Evolutionary conservation across 768 basidiomycete species (phyloP).

Genomic region (Boletus speciosus): DNA sequence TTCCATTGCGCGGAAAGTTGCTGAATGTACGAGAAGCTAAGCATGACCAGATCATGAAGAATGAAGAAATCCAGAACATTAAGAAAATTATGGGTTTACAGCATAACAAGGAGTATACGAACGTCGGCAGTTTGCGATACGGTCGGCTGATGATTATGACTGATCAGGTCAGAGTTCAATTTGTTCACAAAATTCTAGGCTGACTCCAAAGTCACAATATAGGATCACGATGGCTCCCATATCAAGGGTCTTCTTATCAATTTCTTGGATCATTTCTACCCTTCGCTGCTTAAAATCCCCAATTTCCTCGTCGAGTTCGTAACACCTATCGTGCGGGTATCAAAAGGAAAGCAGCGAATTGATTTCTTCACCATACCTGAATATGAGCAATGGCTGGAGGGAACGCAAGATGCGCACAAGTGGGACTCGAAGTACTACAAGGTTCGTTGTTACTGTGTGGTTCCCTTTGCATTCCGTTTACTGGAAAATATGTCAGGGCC

Average conservation of each 20-base stretch:
- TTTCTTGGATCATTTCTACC: constrained; percentile 95
- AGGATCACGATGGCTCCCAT: constrained; percentile 99
- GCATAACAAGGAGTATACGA: constrained; percentile 86
- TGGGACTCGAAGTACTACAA: constrained; percentile 98
- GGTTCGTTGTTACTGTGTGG: constrained; percentile 43
- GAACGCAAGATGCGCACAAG: constrained; percentile 67
- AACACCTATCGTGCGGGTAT: constrained; percentile 94
- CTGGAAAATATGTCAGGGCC: constrained; percentile 57
- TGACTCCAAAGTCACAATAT: constrained; percentile 1
- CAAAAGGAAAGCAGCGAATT: constrained; percentile 70
- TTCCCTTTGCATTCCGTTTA: constrained; percentile 1
- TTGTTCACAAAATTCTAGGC: neutral
- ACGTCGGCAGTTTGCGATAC: constrained; percentile 70
- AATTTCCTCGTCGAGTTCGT: constrained; percentile 97
- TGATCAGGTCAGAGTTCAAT: constrained; percentile 70
- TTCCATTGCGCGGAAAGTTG: constrained; percentile 94
- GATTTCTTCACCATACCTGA: constrained; percentile 98
- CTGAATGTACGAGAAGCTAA: constrained; percentile 96
- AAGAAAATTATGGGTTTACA: constrained; percentile 98
- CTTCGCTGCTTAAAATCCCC: constrained; percentile 85
- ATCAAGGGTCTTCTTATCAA: constrained; percentile 99
- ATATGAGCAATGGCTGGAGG: constrained; percentile 88
- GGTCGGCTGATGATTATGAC: constrained; percentile 99
- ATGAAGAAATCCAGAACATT: constrained; percentile 94
- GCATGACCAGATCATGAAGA: constrained; percentile 97